These are phyloP conservation scores for Colletotrichum tofieldiae DNA, from an alignment of 2,329 filamentous ascomycete genomes.

Conservation along the genomic window DNA sequence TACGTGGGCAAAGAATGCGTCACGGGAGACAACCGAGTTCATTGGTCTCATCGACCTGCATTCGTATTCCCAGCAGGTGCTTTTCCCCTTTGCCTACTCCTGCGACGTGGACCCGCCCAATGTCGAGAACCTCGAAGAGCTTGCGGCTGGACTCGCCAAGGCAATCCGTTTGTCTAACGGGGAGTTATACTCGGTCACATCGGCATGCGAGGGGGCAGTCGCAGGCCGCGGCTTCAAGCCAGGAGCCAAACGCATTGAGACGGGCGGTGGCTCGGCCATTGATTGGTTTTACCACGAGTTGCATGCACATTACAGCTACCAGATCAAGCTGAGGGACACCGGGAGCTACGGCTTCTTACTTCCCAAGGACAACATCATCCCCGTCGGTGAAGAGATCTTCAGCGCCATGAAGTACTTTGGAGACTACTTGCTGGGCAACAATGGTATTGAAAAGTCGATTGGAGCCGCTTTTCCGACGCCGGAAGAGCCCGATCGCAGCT, in stretches of 20 bases:
- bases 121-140: constrained; percentile 91
- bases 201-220: constrained; percentile 88
- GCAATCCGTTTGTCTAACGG: constrained; percentile 86
- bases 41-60: constrained; percentile 93
- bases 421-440: constrained; percentile 81
- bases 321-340: constrained; percentile 93
- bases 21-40: constrained; percentile 80
- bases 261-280: constrained; percentile 86
- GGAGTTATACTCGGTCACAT: constrained; percentile 82
- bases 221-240: constrained; percentile 50
- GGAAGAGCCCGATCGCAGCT: constrained; percentile 28
- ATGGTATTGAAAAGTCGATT: constrained; percentile 69
- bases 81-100: constrained; percentile 93
- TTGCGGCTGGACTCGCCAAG: constrained; percentile 90
- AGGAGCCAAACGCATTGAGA: constrained; percentile 69
- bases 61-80: constrained; percentile 94
- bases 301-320: constrained; percentile 86
- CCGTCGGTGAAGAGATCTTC: constrained; percentile 90
- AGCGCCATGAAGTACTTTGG: constrained; percentile 88
- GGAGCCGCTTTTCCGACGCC: neutral
- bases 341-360: constrained; percentile 95
- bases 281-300: constrained; percentile 97
- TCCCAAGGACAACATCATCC: constrained; percentile 88
- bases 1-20: constrained; percentile 87
- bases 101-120: constrained; percentile 86